Evolutionary conservation across 2,329 filamentous ascomycete species (phyloP).

Genomic region (Ophiocordyceps camponoti-rufipedis): DNA sequence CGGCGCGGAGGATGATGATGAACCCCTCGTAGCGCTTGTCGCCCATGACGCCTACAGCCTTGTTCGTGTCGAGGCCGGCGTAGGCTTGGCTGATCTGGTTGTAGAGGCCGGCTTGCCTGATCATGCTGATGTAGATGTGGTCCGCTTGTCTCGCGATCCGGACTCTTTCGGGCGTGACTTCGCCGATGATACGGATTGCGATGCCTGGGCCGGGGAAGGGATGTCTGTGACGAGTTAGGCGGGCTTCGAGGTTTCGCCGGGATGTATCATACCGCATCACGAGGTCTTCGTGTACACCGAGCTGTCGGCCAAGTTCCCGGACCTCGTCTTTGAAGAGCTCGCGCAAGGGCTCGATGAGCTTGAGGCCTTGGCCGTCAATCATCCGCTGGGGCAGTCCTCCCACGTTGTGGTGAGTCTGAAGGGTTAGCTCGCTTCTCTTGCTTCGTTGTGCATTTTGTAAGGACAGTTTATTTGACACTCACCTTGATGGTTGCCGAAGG

Average conservation of each 20-base stretch:
- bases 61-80: conserved; percentile 8
- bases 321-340: conserved; percentile 28
- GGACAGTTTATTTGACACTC: no score
- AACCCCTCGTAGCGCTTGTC: conserved; percentile 13
- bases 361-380: conserved; percentile 19
- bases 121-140: conserved; percentile 61
- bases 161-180: conserved; percentile 64
- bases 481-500: conserved; percentile 32
- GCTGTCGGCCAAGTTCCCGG: conserved; percentile 11
- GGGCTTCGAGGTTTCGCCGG: background rate
- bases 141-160: conserved; percentile 65
- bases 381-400: conserved; percentile 45
- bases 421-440: background rate
- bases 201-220: conserved; percentile 32
- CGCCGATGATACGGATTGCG: conserved; percentile 65
- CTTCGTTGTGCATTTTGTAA: no score
- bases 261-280: conserved; percentile 8
- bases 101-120: conserved; percentile 54
- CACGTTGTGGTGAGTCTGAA: conserved; percentile 34
- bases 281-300: conserved; percentile 15
- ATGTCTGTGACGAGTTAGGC: background rate
- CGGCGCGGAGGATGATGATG: conserved; percentile 7
- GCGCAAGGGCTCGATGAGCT: conserved; percentile 40
- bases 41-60: conserved; percentile 6
- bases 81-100: conserved; percentile 26